Conservation (phyloP, 2,329 filamentous ascomycete species). For the Sarocladium oryzae region DNA sequence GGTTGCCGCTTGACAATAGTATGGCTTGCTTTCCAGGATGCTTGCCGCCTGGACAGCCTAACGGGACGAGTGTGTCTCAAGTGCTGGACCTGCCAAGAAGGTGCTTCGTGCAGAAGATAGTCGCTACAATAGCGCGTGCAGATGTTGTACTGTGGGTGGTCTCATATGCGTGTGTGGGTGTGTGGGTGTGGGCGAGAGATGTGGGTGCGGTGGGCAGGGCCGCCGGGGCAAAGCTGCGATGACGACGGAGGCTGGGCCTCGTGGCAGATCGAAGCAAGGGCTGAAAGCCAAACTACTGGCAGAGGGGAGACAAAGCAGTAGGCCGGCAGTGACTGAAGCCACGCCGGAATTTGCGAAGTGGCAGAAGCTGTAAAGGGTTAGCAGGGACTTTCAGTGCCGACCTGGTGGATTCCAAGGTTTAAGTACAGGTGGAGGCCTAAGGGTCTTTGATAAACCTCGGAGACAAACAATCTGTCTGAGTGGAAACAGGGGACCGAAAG, state of each 20-base stretch:
- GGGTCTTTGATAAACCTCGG: not conserved
- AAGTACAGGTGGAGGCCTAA: not conserved
- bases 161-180: not conserved
- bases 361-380: not conserved
- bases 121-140: conserved; percentile 4
- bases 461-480: too few species aligned
- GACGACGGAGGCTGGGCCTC: not conserved
- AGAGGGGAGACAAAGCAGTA: not conserved
- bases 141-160: not conserved
- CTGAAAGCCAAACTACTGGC: not conserved
- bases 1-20: not conserved
- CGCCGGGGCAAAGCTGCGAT: not conserved
- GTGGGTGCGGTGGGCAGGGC: not conserved
- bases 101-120: conserved; percentile 4
- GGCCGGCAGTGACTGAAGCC: not conserved
- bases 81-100: conserved; percentile 2
- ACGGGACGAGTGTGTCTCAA: too few species aligned
- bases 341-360: not conserved
- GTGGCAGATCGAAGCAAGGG: not conserved
- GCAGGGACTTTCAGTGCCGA: conserved; percentile 1
- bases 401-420: not conserved
- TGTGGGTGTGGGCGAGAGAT: not conserved
- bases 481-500: too few species aligned
- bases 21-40: not conserved
- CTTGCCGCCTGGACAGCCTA: not conserved